Evolutionary conservation across 2,329 filamentous ascomycete genomes (phyloP), one percentile per base, ranked within the genome.

Genomic region (Fusarium nisikadoi): DNA sequence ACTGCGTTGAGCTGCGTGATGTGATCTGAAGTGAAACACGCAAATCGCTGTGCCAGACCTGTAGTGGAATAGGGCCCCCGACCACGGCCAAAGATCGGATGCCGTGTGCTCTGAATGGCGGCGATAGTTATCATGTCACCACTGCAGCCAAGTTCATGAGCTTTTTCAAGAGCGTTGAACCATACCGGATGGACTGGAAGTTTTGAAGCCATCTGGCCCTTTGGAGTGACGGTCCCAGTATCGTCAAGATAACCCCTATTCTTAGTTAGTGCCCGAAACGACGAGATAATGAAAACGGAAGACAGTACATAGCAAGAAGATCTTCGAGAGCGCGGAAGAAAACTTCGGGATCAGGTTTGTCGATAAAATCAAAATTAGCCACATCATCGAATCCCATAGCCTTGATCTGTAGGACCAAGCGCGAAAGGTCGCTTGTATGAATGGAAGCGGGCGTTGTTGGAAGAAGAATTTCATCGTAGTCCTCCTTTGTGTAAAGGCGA

Each of bases 341-440:
- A 0, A 98, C 86, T 79, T 98, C 95, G 81, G 98, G 95, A 9
- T 99, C 86, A 0, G 96, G 96, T 1, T 95, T 95, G 77, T 98
- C 95, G 94, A 99, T 97, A 77, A 98, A 98, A 82, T 98, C 95
- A 77, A 98, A 99, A 78, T 97, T 94, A 17, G 98, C 87, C 3
- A 99, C 86, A 79, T 98, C 96, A 79, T 98, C 98, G 82, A 99
- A 98, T 7, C 96, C 95, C 94, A 98, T 98, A 1, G 95, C 95
- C 81, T 99, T 99, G 56, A 99, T 88, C 92, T 97, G 97, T 52
- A 99, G 87, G 80, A 99, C 98, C 0, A 95, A 97, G 75, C 93
- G 91, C 0, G 94, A 93, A 56, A 99, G 80, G 77, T 98, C 98
- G 79, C 97, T 94, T 3, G 96, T 89, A 79, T 98, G 95, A 58